Evolutionary conservation across 1,284 basidiomycete genomes (phyloP).

Genomic region (Lentinula novae-zelandiae): DNA sequence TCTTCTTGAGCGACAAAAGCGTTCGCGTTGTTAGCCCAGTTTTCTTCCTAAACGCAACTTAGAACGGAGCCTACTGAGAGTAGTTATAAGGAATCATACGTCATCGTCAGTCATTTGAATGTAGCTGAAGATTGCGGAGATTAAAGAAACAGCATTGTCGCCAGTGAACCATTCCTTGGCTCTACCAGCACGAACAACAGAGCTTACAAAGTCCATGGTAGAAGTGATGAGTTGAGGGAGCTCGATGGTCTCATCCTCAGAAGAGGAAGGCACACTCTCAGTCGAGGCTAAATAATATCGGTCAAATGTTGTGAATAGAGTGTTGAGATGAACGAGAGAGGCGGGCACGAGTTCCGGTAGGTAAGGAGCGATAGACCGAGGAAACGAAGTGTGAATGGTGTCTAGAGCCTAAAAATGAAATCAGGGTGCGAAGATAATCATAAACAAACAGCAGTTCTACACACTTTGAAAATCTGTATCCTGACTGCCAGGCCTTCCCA

Average conservation of each 20-base stretch:
- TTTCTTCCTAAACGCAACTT: constrained; percentile 65
- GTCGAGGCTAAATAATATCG: constrained; percentile 64
- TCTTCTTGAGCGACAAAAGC: constrained; percentile 94
- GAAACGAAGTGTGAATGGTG: constrained; percentile 74
- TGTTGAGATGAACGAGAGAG: constrained; percentile 63
- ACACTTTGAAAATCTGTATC: constrained; percentile 77
- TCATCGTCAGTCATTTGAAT: constrained; percentile 89
- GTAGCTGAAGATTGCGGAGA: constrained; percentile 66
- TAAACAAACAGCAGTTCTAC: constrained; percentile 14
- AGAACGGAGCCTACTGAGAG: neutral
- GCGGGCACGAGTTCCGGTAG: constrained; percentile 58
- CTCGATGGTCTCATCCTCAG: constrained; percentile 78
- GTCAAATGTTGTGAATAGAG: constrained; percentile 64
- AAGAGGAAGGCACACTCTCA: constrained; percentile 53
- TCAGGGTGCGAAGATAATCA: neutral
- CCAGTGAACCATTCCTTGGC: constrained; percentile 59
- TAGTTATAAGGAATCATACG: constrained; percentile 41
- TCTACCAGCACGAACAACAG: constrained; percentile 57
- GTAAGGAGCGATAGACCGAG: constrained; percentile 58
- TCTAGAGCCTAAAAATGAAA: constrained; percentile 53
- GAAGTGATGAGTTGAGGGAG: constrained; percentile 74
- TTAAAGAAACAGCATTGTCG: constrained; percentile 51
- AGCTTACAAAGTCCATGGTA: constrained; percentile 78
- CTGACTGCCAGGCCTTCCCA: constrained; percentile 81
- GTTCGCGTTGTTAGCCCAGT: constrained; percentile 87